Evolutionary conservation across 441 rosid genomes (phyloP), one percentile per base, ranked within the genome.

Genomic region (Flueggea neowawraea): DNA sequence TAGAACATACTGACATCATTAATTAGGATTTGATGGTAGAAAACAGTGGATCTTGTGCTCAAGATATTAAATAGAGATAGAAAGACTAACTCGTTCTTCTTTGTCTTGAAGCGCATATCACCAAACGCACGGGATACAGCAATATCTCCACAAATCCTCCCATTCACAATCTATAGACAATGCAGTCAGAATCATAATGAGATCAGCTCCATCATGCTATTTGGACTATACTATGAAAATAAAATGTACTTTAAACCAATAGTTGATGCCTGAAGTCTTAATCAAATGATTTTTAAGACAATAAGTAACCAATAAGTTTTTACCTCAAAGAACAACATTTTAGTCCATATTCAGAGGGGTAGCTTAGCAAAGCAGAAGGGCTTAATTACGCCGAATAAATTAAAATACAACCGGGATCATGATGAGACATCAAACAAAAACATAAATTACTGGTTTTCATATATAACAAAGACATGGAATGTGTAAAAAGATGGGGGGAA

Each of bases 101-200:
- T 90, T 60, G 89, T 87, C 82, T 93, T 90, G 82, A 85, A 90
- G 57, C 89, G 90, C 63, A 77, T 75, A 75, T 93, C 98, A 22
- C 98, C 98, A 70, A 93, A 90, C 67, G 97, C 93, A 68, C 98
- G 97, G 12, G 97, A 88, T 50, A 93, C 91, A 17, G 98, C 88
- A 72, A 93, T 90, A 73, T 93, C 97, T 16, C 96, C 96, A 43
- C 98, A 93, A 44, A 93, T 88, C 82, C 98, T 87, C 61, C 98
- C 96, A 68, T 93, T 93, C 68, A 67, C 76, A 66, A 93, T 78
- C 98, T 93, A 61, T 36, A 62, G 55, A 61, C 28, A 36, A 59
- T 43, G 31, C 48, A 65, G 12, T 28, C 62, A 56, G 61, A 62
- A 32, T 63, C 57, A 69, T 57, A 22, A 16, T 41, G 49, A 36